phyloP scores from a whole-genome alignment of 192 early-diverging fungal genomes.

The Rhizophlyctis rosea region DNA sequence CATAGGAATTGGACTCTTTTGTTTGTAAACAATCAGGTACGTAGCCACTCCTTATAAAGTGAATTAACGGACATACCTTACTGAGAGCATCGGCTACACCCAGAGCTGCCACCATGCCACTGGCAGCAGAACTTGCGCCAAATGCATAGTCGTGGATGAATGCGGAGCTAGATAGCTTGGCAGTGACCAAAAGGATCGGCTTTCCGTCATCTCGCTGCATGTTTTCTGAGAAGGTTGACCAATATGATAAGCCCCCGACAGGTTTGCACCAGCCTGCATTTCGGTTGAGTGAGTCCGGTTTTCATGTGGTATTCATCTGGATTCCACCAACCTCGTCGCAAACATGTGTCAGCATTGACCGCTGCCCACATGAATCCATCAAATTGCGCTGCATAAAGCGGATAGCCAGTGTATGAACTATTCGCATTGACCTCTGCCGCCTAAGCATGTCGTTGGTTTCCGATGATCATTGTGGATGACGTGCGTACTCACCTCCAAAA shows the following conservation, averaged over 20 bases:
- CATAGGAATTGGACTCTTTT: no score
- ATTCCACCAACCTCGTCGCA: conserved; percentile 70
- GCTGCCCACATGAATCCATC: conserved; percentile 69
- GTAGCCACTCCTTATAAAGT: no score
- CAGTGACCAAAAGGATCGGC: conserved; percentile 65
- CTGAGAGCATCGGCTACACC: conserved; percentile 70
- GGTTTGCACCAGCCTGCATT: conserved; percentile 59
- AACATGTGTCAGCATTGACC: conserved; percentile 62
- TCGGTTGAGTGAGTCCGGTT: no score
- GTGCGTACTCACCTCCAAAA: conserved; percentile 35
- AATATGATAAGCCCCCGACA: conserved; percentile 66
- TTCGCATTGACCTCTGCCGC: conserved; percentile 41
- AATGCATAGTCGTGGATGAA: conserved; percentile 62
- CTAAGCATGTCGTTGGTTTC: no score
- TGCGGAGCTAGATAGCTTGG: conserved; percentile 60
- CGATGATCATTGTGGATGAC: conserved; percentile 9
- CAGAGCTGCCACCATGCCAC: conserved; percentile 63
- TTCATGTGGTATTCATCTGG: no score
- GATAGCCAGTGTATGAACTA: conserved; percentile 53
- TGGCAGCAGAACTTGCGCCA: conserved; percentile 51
- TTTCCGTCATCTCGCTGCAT: conserved; percentile 55
- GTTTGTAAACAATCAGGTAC: no score
- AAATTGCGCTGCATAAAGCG: conserved; percentile 69
- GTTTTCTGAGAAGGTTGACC: conserved; percentile 58
- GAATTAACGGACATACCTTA: conserved; percentile 40